These are phyloP conservation scores for Suillus occidentalis DNA, from an alignment of 768 basidiomycete genomes.

Conservation along the genomic window DNA sequence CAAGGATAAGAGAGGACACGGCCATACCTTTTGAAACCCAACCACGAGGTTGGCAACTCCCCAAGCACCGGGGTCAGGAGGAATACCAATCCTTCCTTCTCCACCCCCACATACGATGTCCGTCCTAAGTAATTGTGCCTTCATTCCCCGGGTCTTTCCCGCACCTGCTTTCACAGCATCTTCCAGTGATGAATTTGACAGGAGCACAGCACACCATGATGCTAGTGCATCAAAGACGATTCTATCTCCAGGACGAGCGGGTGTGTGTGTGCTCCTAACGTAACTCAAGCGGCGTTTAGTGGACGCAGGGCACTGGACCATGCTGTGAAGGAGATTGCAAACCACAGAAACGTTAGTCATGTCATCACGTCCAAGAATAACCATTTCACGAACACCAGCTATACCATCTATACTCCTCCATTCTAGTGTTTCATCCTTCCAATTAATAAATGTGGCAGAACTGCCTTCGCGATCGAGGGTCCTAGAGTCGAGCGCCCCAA, in stretches of 20 bases:
- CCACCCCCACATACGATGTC: constrained; percentile 42
- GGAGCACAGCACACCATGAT: constrained; percentile 41
- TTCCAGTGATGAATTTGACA: constrained; percentile 15
- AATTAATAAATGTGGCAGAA: constrained; percentile 24
- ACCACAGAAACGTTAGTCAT: not conserved
- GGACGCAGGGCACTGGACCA: constrained; percentile 27
- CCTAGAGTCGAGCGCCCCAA: constrained; percentile 31
- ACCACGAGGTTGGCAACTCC: constrained; percentile 44
- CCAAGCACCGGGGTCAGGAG: constrained; percentile 59
- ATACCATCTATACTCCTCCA: constrained; percentile 53
- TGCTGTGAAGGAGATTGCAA: constrained; percentile 42
- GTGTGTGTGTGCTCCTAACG: constrained; percentile 45
- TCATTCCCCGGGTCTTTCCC: constrained; percentile 48
- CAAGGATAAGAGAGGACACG: too few species aligned
- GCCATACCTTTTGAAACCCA: constrained; percentile 32
- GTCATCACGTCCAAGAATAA: constrained; percentile 15
- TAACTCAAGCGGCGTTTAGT: constrained; percentile 23
- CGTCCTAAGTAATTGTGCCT: constrained; percentile 43
- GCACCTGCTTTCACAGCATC: constrained; percentile 43
- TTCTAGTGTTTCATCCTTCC: constrained; percentile 45
- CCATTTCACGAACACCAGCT: constrained; percentile 47
- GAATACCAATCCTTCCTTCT: constrained; percentile 25
- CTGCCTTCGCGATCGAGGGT: constrained; percentile 18
- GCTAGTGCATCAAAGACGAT: constrained; percentile 55
- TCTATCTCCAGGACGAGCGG: constrained; percentile 54